A percentile compares a stretch with the other conserved stretches of the same genome.
These are phyloP conservation scores for Chondrus crispus DNA, from an alignment of 23 red algal species.

Conservation along the genomic window DNA sequence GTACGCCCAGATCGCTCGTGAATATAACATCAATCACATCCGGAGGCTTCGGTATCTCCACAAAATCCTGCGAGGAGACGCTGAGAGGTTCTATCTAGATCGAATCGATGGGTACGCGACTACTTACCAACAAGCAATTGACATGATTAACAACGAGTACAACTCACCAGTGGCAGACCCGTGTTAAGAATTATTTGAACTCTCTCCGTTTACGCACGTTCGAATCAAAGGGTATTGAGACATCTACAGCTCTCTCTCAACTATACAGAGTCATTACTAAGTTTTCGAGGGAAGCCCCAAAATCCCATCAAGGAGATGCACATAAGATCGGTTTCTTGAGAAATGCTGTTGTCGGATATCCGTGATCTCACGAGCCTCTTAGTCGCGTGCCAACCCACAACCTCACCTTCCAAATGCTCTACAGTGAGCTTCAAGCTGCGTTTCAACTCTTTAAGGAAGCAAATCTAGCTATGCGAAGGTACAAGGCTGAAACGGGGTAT, in stretches of 20 bases:
- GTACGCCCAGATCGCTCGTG: not conserved
- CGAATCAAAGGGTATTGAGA: not conserved
- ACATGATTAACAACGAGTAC: not conserved
- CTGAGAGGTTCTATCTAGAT: conserved; percentile 2
- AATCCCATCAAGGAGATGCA: not conserved
- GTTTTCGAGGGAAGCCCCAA: not conserved
- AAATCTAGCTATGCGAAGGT: not conserved
- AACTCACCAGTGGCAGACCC: not conserved
- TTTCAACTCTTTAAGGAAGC: not conserved
- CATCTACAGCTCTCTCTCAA: not conserved
- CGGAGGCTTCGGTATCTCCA: conserved; percentile 15
- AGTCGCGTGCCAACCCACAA: not conserved
- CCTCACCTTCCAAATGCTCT: not conserved
- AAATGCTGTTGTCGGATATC: not conserved
- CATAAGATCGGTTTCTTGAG: not conserved
- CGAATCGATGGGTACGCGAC: not conserved
- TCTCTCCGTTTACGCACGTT: not conserved
- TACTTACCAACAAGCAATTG: not conserved
- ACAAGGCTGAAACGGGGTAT: not conserved
- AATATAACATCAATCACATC: not conserved
- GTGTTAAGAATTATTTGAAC: not conserved
- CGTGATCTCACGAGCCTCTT: not conserved
- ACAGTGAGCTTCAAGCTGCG: conserved; percentile 26
- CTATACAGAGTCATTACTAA: not conserved
- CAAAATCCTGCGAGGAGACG: not conserved